Base-by-base conservation (phyloP, 495 filamentous ascomycete species). In the Hypoxylon rickii region DNA sequence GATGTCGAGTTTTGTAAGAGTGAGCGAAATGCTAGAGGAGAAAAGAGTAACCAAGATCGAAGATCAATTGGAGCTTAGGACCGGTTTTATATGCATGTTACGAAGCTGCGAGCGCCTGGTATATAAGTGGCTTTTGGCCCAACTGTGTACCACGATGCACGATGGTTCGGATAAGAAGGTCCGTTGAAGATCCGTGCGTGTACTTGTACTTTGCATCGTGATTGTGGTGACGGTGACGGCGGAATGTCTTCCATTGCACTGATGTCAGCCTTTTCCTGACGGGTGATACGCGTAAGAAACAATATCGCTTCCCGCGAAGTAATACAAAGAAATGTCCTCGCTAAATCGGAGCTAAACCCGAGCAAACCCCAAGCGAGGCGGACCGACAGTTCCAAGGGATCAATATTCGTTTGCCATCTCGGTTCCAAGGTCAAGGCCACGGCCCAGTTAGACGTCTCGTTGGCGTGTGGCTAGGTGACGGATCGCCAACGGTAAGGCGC, bases 291-390 rank as follows among this genome's bases (percentile, higher is more conserved):
- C 39, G 43, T 54, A 43, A 48, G 15, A 41, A 16, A 21, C 37
- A 16, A n/a, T 38, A 11, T 8, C 13, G n/a, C 33, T 34, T 45
- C 39, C 36, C 49, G 12, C 5, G 24, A 51, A 20, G 2, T 44
- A 34, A 40, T n/a, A n/a, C n/a, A n/a, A n/a, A n/a, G n/a, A n/a
- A 18, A n/a, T 21, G 20, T 50, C 44, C 26, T 38, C 15, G 36
- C 40, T 21, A 41, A 36, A 45, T 22, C 7, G 51, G 50, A 61
- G 16, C 51, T 43, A 61, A 46, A 16, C 33, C 45, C 51, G 22
- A 55, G 40, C 33, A 61, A 55, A 34, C 45, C 29, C 45, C n/a
- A 50, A 19, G 10, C 39, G 39, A 61, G 45, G 40, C 44, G 49
- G 17, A 50, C 49, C 40, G 29, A 19, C 13, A 33, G 21, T 24